phyloP scores from a whole-genome alignment of 2,329 filamentous ascomycete genomes.

The Xylariaceae sp. region DNA sequence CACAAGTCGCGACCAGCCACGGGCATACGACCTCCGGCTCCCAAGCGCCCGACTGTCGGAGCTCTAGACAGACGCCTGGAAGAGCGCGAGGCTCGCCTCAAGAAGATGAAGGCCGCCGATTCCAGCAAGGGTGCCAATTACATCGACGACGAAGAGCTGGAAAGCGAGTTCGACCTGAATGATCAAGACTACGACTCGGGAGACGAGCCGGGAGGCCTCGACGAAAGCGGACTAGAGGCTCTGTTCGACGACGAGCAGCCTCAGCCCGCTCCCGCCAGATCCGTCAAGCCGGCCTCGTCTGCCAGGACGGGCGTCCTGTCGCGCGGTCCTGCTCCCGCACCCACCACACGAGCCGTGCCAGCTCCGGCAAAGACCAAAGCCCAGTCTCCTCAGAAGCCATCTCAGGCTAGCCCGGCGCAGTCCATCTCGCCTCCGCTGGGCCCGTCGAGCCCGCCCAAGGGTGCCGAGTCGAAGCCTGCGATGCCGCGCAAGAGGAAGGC shows the following conservation, averaged over 20 bases:
- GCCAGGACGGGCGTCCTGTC: constrained; percentile 1
- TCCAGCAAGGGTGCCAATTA: constrained; percentile 24
- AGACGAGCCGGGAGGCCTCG: constrained; percentile 9
- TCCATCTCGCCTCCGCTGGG: constrained; percentile 3
- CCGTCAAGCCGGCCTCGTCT: not conserved
- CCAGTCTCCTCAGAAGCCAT: not conserved
- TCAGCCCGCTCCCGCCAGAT: constrained; percentile 1
- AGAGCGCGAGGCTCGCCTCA: constrained; percentile 30
- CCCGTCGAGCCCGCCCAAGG: not conserved
- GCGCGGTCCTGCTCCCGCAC: not conserved
- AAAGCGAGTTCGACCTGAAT: constrained; percentile 25
- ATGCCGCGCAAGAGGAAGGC: constrained; percentile 33
- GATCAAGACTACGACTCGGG: constrained; percentile 6
- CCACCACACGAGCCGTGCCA: not conserved
- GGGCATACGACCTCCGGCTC: constrained; percentile 12
- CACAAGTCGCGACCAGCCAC: constrained; percentile 29
- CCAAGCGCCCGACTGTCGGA: constrained; percentile 3
- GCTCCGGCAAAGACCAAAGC: not conserved
- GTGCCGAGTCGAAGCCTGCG: constrained; percentile 5
- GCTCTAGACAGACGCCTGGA: constrained; percentile 19
- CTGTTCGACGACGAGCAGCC: constrained; percentile 10
- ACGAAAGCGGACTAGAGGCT: constrained; percentile 17
- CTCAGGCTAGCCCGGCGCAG: constrained; percentile 1
- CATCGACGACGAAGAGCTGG: constrained; percentile 33
- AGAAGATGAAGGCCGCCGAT: constrained; percentile 23